These are phyloP conservation scores for Rhododendron kiyosumense DNA, from an alignment of 148 eudicot genomes.

Conservation along the genomic window DNA sequence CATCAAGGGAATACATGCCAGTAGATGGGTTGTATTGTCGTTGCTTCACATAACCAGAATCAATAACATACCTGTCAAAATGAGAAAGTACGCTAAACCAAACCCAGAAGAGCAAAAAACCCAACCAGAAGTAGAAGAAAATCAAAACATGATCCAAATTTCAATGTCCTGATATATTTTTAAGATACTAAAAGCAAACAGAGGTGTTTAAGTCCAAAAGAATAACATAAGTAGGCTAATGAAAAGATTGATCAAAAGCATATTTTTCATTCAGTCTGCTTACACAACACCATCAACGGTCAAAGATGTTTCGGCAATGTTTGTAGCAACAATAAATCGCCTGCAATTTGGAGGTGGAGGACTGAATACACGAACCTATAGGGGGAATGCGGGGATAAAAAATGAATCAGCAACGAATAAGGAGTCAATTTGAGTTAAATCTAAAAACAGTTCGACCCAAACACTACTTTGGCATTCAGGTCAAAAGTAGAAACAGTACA, in stretches of 20 bases:
- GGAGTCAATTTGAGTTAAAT: background rate
- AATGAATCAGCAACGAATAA: conserved; percentile 6
- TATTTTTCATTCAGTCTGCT: conserved; percentile 25
- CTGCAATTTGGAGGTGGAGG: conserved; percentile 92
- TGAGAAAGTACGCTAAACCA: background rate
- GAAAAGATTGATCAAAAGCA: background rate
- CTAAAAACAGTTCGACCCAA: background rate
- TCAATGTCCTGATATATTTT: background rate
- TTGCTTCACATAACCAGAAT: conserved; percentile 96
- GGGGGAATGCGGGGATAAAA: conserved; percentile 4
- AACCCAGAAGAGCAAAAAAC: background rate
- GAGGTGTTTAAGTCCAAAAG: background rate
- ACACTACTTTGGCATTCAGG: background rate
- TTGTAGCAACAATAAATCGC: conserved; percentile 89
- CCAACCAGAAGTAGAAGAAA: background rate
- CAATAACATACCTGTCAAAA: conserved; percentile 73
- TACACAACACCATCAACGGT: conserved; percentile 99
- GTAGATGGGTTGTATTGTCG: conserved; percentile 86
- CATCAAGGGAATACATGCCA: conserved; percentile 97
- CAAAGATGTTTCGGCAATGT: conserved; percentile 97
- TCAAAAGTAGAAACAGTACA: background rate
- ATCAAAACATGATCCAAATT: background rate
- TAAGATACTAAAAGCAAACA: background rate
- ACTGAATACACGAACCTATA: conserved; percentile 90
- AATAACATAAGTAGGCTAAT: background rate